Percentiles rank a stretch among this genome's conserved stretches.
Conservation (phyloP, 768 basidiomycete species). For the Lyophyllum shimeji region DNA sequence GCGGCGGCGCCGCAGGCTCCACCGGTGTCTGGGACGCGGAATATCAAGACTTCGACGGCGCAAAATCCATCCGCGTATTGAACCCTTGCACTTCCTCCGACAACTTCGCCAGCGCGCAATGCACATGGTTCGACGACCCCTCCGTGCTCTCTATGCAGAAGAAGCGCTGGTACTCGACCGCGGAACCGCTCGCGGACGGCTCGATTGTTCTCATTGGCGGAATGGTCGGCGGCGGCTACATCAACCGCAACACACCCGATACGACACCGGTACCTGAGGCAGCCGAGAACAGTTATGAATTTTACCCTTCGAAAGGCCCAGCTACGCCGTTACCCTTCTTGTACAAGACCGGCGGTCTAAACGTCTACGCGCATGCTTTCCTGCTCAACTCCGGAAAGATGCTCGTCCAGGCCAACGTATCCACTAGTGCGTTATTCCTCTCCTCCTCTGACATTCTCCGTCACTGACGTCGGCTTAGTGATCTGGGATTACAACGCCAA, state of each 20-base stretch:
- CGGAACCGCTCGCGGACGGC: constrained; percentile 76
- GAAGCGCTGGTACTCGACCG: constrained; percentile 76
- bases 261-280: constrained; percentile 59
- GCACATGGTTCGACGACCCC: constrained; percentile 74
- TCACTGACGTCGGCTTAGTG: constrained; percentile 25
- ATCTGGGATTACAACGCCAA: constrained; percentile 57
- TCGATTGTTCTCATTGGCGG: constrained; percentile 79
- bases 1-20: constrained; percentile 58
- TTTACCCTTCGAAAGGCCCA: constrained; percentile 64
- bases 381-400: constrained; percentile 76
- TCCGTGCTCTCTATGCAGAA: constrained; percentile 63
- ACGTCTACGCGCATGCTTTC: constrained; percentile 74
- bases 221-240: constrained; percentile 74
- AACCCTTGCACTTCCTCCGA: constrained; percentile 63
- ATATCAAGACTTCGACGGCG: constrained; percentile 82
- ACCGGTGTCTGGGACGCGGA: constrained; percentile 57
- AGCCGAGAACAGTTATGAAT: constrained; percentile 82
- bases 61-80: constrained; percentile 76
- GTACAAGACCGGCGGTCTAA: constrained; percentile 70
- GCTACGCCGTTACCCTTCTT: constrained; percentile 66
- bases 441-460: constrained; percentile 4
- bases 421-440: constrained; percentile 53
- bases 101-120: constrained; percentile 47
- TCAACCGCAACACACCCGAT: constrained; percentile 75
- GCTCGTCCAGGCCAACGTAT: constrained; percentile 82